Evolutionary conservation across 1,284 basidiomycete species (phyloP), one percentile per base, ranked within the genome.

Genomic region (Trichosporon inkin): DNA sequence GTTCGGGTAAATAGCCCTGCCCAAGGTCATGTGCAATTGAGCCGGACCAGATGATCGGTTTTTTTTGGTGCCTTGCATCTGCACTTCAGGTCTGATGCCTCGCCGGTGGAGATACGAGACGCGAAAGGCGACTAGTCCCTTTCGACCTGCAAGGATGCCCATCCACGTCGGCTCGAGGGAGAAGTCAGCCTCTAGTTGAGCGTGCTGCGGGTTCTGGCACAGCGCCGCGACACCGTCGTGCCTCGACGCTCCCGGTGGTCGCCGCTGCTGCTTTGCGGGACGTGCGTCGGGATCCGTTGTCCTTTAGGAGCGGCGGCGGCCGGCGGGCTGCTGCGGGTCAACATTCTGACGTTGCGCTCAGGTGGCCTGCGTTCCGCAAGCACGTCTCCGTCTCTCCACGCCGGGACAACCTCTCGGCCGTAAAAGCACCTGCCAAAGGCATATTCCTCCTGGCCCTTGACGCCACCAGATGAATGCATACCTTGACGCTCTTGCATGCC

Each of bases 401-500:
- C 38, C 38, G 16, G 13, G 7, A 32, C 44, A n/a, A 6, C 14
- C 22, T n/a, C 24, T 11, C 7, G 14, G 24, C 19, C 44, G 44
- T 20, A 16, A 22, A 14, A 28, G 22, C 24, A 28, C 44, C 44
- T 49, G 4, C 11, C 8, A 32, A 16, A 32, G 24, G 22, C 44
- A 24, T 10, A 14, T 28, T 49, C 16, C 16, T 24, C 22, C n/a
- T 16, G 44, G n/a, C 6, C 22, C 24, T n/a, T 32, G 44, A 49
- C 44, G 44, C 44, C 44, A 49, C 44, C 24, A 32, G 44, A 24
- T 32, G 44, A 49, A 32, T 49, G 44, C 44, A 49, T 49, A 49
- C 44, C 44, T 49, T 17, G 10, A 19, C 24, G 8, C n/a, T 11
- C 22, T 24, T 49, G 44, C 44, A 49, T 49, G 44, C 24, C 44